Base-by-base conservation (phyloP, 768 basidiomycete species). In the Suillus decipiens region DNA sequence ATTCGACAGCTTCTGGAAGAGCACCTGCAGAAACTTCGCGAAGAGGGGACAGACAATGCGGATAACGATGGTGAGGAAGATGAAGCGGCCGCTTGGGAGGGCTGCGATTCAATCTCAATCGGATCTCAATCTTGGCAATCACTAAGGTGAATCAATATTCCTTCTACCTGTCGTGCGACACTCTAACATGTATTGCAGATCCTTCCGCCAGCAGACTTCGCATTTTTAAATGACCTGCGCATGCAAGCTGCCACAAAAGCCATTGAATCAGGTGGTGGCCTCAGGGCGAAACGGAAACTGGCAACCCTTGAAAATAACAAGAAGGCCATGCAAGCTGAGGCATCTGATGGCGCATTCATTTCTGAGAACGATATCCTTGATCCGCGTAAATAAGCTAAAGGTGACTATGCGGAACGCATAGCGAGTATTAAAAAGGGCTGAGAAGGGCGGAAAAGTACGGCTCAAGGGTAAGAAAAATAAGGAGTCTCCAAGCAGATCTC, bases 191-290 rank as follows among this genome's bases (percentile, higher is more conserved):
- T 8, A 47, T 15, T 41, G 28, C 67, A 97, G 95, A 99, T 99
- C 69, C 85, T 99, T 48, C 99, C 97, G 0, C 97, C 97, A 0
- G 95, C 95, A 36, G 97, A 99, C 75, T 99, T 98, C 72, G 92
- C 92, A 0, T 76, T 97, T 58, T 82, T 99, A 59, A 92, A 93
- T 71, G 93, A 97, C 68, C 86, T 99, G 22, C 88, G 90, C 2
- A 82, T 93, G 56, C 83, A 93, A 76, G 92, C 89, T 0, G 92
- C 92, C 19, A 78, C 82, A 17, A 83, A 86, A 62, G 87, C 86
- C 0, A 87, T 91, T 7, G 87, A 93, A 71, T 76, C 75, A 28
- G 87, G 87, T 2, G 89, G 88, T 5, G 89, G 93, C 1, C 79
- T 86, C 22, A 87, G 83, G 42, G 89, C 93, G 4, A 97, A 97